Percentiles rank a stretch among this genome's conserved stretches.
phyloP scores from a whole-genome alignment of 371 early-diverging fungal genomes.

The Phascolomyces articulosus region DNA sequence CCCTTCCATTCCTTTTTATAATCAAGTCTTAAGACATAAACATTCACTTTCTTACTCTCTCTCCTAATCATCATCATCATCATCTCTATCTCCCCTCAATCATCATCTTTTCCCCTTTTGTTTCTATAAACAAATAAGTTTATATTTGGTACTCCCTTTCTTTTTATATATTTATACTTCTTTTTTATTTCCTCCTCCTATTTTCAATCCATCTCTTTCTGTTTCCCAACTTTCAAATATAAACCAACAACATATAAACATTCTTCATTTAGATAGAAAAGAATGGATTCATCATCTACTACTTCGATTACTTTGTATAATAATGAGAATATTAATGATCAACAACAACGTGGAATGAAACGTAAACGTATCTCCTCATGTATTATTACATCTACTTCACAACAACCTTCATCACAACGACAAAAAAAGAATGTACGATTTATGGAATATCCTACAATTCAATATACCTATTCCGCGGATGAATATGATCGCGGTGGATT shows the following conservation, averaged over 20 bases:
- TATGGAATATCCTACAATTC: neutral
- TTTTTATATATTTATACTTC: slow-evolving; percentile 12
- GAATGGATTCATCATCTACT: neutral
- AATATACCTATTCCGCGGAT: slow-evolving; percentile 18
- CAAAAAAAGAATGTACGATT: slow-evolving; percentile 17
- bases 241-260: too few species aligned
- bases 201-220: too few species aligned
- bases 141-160: too few species aligned
- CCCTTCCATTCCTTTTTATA: neutral
- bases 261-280: too few species aligned
- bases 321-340: neutral
- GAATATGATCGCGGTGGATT: slow-evolving; percentile 22
- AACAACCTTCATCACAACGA: neutral
- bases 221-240: too few species aligned
- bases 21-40: neutral
- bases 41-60: neutral
- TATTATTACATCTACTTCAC: neutral
- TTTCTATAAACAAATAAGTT: too few species aligned
- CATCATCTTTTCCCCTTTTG: too few species aligned
- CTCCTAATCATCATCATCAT: too few species aligned
- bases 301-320: neutral
- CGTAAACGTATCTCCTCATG: slow-evolving; percentile 15
- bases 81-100: neutral
- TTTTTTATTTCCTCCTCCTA: too few species aligned
- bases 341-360: slow-evolving; percentile 17